Evolutionary conservation across 345 rosid genomes (phyloP).

Genomic region (Nasturtium officinale): DNA sequence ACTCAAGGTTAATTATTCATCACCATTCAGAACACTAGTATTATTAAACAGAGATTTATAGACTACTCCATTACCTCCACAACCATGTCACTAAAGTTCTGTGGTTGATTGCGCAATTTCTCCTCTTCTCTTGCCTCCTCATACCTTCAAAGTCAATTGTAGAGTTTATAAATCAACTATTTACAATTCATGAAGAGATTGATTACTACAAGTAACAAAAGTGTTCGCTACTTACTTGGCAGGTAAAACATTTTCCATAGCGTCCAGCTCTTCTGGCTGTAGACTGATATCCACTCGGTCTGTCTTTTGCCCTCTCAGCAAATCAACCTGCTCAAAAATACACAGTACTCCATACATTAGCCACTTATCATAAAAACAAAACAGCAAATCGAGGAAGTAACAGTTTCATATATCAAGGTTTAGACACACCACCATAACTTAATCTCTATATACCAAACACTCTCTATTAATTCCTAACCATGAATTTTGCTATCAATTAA

Average conservation of each 20-base stretch:
- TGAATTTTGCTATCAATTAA: background rate
- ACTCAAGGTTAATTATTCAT: background rate
- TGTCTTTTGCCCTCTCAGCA: conserved; percentile 88
- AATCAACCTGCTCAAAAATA: conserved; percentile 68
- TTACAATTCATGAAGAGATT: background rate
- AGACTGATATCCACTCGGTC: conserved; percentile 88
- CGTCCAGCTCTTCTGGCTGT: conserved; percentile 92
- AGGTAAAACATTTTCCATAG: conserved; percentile 84
- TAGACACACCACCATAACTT: background rate
- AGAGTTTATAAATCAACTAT: background rate
- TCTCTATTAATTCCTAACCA: background rate
- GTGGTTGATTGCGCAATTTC: conserved; percentile 86
- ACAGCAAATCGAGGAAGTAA: background rate
- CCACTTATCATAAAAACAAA: background rate
- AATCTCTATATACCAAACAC: conserved; percentile 5
- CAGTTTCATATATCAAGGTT: background rate
- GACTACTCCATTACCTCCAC: conserved; percentile 67
- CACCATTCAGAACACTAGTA: background rate
- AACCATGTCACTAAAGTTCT: conserved; percentile 98
- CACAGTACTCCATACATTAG: background rate
- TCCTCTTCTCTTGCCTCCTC: conserved; percentile 99
- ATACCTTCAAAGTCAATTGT: conserved; percentile 52
- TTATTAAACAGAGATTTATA: background rate
- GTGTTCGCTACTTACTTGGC: conserved; percentile 69
- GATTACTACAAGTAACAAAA: background rate